A percentile compares a stretch with the other conserved stretches of the same genome.
Evolutionary conservation across 257 asterid genomes (phyloP).

Genomic region (Lavandula angustifolia): DNA sequence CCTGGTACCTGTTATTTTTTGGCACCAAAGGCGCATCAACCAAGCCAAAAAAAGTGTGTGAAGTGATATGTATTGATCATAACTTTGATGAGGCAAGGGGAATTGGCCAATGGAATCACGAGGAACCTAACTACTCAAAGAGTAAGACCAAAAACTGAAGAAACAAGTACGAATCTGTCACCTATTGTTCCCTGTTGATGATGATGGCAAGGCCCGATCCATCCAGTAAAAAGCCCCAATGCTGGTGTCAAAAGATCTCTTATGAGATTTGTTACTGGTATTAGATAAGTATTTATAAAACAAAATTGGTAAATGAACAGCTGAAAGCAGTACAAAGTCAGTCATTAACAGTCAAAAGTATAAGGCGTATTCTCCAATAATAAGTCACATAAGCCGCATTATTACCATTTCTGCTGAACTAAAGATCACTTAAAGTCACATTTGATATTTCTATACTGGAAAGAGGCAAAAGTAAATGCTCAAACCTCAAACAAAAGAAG

Average conservation of each 20-base stretch:
- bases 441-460: background rate
- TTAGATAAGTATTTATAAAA: background rate
- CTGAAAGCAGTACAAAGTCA: too few species aligned
- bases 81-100: background rate
- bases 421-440: background rate
- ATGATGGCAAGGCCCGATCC: constrained; percentile 80
- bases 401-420: constrained; percentile 15
- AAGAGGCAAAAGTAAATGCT: background rate
- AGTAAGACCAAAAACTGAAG: constrained; percentile 11
- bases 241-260: constrained; percentile 46
- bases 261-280: constrained; percentile 7
- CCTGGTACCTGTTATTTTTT: too few species aligned
- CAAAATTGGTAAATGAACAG: background rate
- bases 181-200: constrained; percentile 60
- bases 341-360: background rate
- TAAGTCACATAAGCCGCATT: background rate
- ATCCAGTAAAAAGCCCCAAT: constrained; percentile 93
- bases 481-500: background rate
- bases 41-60: too few species aligned
- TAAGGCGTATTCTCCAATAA: background rate
- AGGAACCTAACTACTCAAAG: constrained; percentile 9
- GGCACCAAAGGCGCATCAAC: too few species aligned
- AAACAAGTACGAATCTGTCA: constrained; percentile 33
- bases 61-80: background rate
- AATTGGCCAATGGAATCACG: background rate